Evolutionary conservation across 148 eudicot species (phyloP).

Genomic region (Rhododendron simsii): DNA sequence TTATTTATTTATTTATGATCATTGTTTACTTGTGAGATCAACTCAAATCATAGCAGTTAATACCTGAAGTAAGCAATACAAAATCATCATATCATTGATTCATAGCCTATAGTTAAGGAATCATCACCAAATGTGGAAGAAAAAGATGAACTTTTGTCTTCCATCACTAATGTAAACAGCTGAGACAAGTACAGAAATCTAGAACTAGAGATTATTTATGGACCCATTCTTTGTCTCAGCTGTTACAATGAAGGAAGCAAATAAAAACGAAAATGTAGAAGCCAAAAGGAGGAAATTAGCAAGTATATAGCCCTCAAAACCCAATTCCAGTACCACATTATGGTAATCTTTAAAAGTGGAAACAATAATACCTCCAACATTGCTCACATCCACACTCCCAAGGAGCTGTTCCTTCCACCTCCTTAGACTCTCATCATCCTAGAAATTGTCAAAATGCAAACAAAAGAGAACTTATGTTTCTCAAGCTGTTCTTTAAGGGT

Average conservation of each 20-base stretch:
- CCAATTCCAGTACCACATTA: neutral
- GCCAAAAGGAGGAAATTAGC: neutral
- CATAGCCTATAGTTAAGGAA: neutral
- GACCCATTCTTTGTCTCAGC: neutral
- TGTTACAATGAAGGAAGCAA: neutral
- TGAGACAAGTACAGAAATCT: neutral
- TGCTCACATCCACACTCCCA: constrained; percentile 61
- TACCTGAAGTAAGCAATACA: neutral
- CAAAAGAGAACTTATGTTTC: neutral
- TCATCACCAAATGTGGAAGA: neutral
- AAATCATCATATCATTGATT: neutral
- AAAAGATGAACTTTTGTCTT: neutral
- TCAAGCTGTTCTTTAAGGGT: neutral
- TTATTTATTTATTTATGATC: neutral
- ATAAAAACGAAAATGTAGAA: neutral
- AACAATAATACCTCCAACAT: constrained; percentile 53
- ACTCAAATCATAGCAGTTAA: no score
- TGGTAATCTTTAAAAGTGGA: neutral
- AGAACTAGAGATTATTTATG: neutral
- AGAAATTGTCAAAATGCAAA: constrained; percentile 13
- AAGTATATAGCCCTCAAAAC: neutral
- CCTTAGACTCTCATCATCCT: constrained; percentile 93
- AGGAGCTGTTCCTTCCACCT: constrained; percentile 86
- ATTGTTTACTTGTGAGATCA: neutral
- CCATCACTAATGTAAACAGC: neutral